phyloP scores from a whole-genome alignment of 208 protist species.

The Leptomonas seymouri region DNA sequence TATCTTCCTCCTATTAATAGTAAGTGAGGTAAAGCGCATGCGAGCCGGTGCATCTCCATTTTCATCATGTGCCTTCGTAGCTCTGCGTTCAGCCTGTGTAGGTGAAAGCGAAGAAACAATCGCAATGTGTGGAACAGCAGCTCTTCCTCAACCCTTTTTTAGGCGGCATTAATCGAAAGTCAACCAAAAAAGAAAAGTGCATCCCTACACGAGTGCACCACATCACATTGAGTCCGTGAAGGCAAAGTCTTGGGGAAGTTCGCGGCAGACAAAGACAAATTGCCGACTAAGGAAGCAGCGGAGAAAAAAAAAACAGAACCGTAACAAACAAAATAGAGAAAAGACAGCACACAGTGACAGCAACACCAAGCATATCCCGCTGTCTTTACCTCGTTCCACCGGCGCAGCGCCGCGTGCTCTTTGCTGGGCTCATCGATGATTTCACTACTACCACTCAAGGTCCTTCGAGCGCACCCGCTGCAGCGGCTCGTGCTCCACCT shows the following conservation, averaged over 20 bases:
- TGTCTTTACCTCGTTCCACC: no score
- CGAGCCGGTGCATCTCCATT: background rate
- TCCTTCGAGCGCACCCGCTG: conserved; percentile 67
- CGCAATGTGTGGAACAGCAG: no score
- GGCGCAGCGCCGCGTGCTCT: background rate
- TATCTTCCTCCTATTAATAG: conserved; percentile 20
- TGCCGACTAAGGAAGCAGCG: background rate
- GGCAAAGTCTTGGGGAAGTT: no score
- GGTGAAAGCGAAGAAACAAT: no score
- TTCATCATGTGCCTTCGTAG: background rate
- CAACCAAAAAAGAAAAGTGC: no score
- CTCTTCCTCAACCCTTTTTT: no score
- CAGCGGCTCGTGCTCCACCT: conserved; percentile 72
- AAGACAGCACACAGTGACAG: background rate
- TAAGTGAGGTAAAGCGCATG: conserved; percentile 13
- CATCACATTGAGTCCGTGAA: no score
- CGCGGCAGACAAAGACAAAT: no score
- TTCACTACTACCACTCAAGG: conserved; percentile 66
- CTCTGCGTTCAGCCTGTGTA: background rate
- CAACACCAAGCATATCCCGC: no score
- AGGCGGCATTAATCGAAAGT: no score
- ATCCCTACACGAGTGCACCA: no score
- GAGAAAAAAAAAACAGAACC: background rate
- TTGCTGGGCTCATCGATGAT: background rate
- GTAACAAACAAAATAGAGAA: no score